Conservation (phyloP, 1,284 basidiomycete genomes). For the Lignosus rhinocerotis region DNA sequence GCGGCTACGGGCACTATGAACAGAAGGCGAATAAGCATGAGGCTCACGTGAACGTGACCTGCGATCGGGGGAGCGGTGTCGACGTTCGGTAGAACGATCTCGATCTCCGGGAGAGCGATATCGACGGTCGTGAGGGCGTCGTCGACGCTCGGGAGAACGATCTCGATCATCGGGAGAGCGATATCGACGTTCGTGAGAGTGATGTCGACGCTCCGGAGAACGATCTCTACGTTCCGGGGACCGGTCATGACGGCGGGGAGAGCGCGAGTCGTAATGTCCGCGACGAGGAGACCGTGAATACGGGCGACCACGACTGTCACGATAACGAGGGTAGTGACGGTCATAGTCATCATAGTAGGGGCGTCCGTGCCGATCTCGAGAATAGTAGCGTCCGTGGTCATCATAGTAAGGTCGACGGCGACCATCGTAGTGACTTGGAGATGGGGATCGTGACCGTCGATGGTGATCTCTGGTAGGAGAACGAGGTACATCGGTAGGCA, state of each 20-base stretch:
- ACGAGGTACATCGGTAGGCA: neutral
- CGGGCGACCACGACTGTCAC: neutral
- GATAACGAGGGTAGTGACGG: neutral
- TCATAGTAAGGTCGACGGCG: neutral
- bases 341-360: neutral
- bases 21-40: no score
- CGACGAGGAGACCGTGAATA: conserved; percentile 14
- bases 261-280: conserved; percentile 16
- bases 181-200: neutral
- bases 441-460: neutral
- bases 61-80: no score
- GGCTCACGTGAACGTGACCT: no score
- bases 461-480: neutral
- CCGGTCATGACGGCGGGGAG: conserved; percentile 9
- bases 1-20: no score
- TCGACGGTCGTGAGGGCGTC: no score
- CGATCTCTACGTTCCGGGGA: neutral
- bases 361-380: neutral
- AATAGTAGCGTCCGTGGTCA: neutral
- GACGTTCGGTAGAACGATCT: no score
- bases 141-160: no score
- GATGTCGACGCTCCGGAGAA: neutral
- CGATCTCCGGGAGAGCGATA: no score
- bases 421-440: no score
- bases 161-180: neutral